Conservation (phyloP, 2,329 filamentous ascomycete genomes). For the Colletotrichum camelliae region DNA sequence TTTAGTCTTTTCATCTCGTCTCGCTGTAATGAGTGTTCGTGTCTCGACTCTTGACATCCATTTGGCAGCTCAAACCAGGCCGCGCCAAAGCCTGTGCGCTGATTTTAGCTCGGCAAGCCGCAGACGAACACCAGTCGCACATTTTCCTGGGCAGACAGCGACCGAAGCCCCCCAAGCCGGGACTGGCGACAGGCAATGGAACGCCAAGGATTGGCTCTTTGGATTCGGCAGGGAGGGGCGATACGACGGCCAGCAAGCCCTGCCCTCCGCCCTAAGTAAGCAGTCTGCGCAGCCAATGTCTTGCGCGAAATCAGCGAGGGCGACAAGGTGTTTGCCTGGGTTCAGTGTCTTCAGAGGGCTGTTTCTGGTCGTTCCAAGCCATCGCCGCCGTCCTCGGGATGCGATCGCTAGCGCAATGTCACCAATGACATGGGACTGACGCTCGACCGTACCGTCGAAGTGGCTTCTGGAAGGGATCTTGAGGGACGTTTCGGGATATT, state of each 20-base stretch:
- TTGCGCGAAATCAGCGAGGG: not conserved
- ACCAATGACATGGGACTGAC: not conserved
- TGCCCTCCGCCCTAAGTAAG: not conserved
- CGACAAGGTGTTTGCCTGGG: not conserved
- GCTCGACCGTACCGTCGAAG: not conserved
- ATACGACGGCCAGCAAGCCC: slow-evolving; percentile 12
- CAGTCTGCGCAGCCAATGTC: not conserved
- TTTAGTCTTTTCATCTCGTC: not conserved
- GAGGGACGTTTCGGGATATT: not conserved
- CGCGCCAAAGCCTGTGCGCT: not conserved
- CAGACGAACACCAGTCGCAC: not conserved
- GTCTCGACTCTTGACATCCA: not conserved
- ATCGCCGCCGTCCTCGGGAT: not conserved
- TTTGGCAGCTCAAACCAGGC: not conserved
- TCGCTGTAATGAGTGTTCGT: not conserved
- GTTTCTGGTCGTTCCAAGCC: not conserved
- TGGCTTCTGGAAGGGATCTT: not conserved
- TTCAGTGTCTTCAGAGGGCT: not conserved
- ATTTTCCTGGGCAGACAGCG: not conserved
- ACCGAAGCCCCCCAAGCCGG: not conserved
- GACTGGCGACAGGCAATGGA: not conserved
- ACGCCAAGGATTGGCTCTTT: slow-evolving; percentile 5
- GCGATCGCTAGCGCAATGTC: not conserved
- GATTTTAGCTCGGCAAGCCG: not conserved
- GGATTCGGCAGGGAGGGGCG: not conserved